Conservation (phyloP, 2,329 filamentous ascomycete species). For the Penicillium occitanis region DNA sequence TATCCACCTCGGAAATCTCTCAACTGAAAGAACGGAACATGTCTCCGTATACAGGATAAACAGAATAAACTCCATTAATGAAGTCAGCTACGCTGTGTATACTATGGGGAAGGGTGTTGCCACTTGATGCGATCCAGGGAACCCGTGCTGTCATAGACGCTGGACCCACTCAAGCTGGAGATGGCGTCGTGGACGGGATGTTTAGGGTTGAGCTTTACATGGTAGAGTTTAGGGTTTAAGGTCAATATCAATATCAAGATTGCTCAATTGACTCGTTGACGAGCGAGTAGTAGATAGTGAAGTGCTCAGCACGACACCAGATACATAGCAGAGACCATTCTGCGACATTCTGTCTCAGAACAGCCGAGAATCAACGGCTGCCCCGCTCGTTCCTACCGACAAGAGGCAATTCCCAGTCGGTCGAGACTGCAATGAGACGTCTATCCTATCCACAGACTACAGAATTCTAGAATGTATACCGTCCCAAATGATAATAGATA, state of each 20-base stretch:
- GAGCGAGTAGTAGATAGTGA: not conserved
- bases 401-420: not conserved
- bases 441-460: too few relatives aligned
- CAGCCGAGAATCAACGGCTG: not conserved
- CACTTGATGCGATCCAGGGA: not conserved
- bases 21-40: not conserved
- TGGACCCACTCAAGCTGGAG: not conserved
- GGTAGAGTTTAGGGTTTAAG: not conserved
- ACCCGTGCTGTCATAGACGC: not conserved
- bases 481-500: not conserved
- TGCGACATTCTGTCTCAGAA: not conserved
- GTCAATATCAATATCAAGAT: not conserved
- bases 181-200: not conserved
- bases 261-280: not conserved
- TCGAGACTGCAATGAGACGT: not conserved
- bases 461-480: not conserved
- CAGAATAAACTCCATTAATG: not conserved
- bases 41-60: not conserved
- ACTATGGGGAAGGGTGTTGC: not conserved
- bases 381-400: slow-evolving; percentile 10
- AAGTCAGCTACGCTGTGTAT: not conserved
- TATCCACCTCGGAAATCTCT: not conserved
- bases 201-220: not conserved
- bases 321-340: not conserved
- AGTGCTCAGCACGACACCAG: not conserved